These are phyloP conservation scores for Globisporangium cederbergense DNA, from an alignment of 352 stramenopile genomes.

Conservation along the genomic window DNA sequence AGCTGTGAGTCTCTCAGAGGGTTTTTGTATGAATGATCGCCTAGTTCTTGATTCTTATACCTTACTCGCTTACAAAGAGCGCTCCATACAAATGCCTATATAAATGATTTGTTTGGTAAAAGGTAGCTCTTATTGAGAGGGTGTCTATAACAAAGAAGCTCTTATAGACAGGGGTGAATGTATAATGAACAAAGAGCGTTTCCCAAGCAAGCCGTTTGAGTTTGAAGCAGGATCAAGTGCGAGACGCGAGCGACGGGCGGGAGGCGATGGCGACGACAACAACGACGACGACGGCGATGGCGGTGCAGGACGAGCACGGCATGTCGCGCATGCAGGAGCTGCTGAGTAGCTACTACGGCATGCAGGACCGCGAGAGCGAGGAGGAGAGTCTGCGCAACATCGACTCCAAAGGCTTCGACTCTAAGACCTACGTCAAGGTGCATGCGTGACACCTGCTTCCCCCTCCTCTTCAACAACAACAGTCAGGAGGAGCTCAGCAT, in stretches of 20 bases:
- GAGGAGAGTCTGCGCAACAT: slow-evolving; percentile 70
- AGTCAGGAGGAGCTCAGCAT: neutral
- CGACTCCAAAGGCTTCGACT: slow-evolving; percentile 67
- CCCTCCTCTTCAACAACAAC: neutral
- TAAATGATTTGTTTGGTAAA: too few species aligned
- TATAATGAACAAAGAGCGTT: neutral
- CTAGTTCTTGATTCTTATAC: too few species aligned
- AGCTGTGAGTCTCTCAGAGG: too few species aligned
- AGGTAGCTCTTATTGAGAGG: too few species aligned
- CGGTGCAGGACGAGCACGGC: slow-evolving; percentile 51
- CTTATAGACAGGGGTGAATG: too few species aligned
- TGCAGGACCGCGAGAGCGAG: slow-evolving; percentile 71
- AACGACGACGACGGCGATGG: slow-evolving; percentile 8
- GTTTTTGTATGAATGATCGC: too few species aligned
- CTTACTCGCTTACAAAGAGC: too few species aligned
- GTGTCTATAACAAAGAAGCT: too few species aligned
- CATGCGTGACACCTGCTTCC: neutral
- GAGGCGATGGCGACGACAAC: neutral
- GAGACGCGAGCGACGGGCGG: too few species aligned
- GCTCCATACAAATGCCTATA: too few species aligned
- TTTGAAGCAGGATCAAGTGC: too few species aligned
- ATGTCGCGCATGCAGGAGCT: slow-evolving; percentile 88
- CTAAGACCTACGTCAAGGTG: slow-evolving; percentile 74
- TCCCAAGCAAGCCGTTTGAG: too few species aligned
- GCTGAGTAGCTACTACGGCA: slow-evolving; percentile 86